Evolutionary conservation across 352 stramenopile species (phyloP), one percentile per base, ranked within the genome.

Genomic region (Pseudoperonospora humuli): DNA sequence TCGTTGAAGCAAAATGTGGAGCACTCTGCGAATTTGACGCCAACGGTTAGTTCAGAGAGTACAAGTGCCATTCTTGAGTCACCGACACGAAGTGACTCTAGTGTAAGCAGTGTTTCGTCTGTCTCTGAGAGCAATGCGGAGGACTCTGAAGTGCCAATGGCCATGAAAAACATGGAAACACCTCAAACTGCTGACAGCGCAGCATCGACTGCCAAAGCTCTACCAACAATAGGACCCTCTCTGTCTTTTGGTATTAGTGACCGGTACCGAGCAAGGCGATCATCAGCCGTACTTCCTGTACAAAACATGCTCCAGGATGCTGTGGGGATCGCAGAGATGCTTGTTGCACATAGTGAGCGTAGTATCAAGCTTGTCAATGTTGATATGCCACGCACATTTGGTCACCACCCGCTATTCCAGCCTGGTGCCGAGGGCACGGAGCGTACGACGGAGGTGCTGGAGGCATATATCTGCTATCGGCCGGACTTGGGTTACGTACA

Each of bases 341-440:
- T 93, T 10, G 78, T 93, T 18, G 70, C 81, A 1, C 67, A 84
- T 13, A 69, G 74, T 8, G 81, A 93, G 46, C 74, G 81, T 19
- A 93, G 76, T 39, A 91, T 93, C 24, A 77, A 81, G 10, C 64
- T 93, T 13, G 78, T 93, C 3, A 71, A 79, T 38, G 57, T 90
- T 18, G 81, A 93, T 45, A 93, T 93, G 78, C 81, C 78, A 31
- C 67, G 81, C 5, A 93, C 81, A 37, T 93, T 93, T 39, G 81
- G 78, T 7, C 74, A 88, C 27, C 80, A 93, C 21, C 67, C 75
- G 13, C 54, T 89, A 17, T 93, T 93, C 48, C 72, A 90, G 34
- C 45, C 66, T 33, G 80, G 80, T 13, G 80, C 74, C 0, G 75
- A 86, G 19, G 80, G 80, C 7, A 84, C 74, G 2, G 68, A 71